Evolutionary conservation across 2,329 filamentous ascomycete genomes (phyloP), one percentile per base, ranked within the genome.

Genomic region (Hymenoscyphus infarciens): DNA sequence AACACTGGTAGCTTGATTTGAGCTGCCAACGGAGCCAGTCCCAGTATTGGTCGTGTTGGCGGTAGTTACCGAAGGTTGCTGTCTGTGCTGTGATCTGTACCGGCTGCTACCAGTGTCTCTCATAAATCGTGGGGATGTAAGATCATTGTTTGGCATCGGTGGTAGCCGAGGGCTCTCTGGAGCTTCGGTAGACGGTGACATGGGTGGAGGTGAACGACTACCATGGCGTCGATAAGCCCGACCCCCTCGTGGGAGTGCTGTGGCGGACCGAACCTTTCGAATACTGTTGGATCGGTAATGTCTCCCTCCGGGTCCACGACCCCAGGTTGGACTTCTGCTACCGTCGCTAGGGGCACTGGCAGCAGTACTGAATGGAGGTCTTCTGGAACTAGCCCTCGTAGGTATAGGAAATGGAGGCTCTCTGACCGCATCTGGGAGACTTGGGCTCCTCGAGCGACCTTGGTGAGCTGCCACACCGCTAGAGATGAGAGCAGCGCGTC

Each of bases 391-490:
- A 33, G 91, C 90, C 62, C 95, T 83, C 2, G 88, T 88, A 0
- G 95, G 95, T 6, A 99, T 96, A 0, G 95, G 93, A 79, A 96
- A 97, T 0, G 95, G 95, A 31, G 95, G 93, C 59, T 85, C 81
- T 33, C 75, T 71, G 27, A 80, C 78, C 61, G 79, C 64, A 64
- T 86, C 91, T 57, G 79, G 81, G 60, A 86, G 76, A 73, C 82
- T 91, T 56, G 88, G 87, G 71, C 86, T 92, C 64, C 84, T 79
- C 10, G 87, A 81, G 39, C 85, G 83, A 56, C 81, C 79, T 63
- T 83, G 82, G 67, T 94, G 90, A 11, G 86, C 87, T 29, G 84
- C 85, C 59, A 91, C 88, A 19, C 91, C 89, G 72, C 82, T 94
- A 66, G 92, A 89, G 59, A 94, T 92, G 81, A 95, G 84, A 19